Base-by-base conservation (phyloP, 2,329 filamentous ascomycete genomes). In the Diplodia scrobiculata region DNA sequence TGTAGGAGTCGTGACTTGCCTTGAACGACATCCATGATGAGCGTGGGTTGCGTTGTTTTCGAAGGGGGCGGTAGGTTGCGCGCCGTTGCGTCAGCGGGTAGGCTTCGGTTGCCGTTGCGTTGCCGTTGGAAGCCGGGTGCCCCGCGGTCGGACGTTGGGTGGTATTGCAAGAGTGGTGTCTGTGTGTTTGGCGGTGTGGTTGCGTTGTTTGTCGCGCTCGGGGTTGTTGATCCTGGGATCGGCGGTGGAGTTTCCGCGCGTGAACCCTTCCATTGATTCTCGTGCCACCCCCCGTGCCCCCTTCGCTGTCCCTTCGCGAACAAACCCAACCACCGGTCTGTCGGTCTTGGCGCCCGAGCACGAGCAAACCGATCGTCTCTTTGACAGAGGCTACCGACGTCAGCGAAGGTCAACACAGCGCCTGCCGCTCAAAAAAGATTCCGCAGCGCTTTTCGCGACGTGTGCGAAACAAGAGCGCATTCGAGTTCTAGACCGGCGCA, bases 1-100 rank as follows among this genome's bases (percentile, higher is more conserved):
- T 21, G 59, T 51, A 13, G 5, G 17, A 17, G 27, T n/a, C 11
- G 45, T 32, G 25, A 41, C 60, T 47, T 65, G 55, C 67, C 65
- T 65, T 69, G 68, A 32, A 68, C 50, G 60, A 70, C 55, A 52
- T 70, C 68, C 68, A 71, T 70, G 54, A 36, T 25, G 63, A 25
- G n/a, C 19, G 55, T 27, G 11, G 14, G 25, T 11, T 25, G 41
- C 17, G 47, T 32, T 47, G 45, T 32, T 32, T 62, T 62, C 34
- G 29, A 38, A 14, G 27, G 9, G 21, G 38, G 19, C 9, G 36
- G 55, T 13, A 10, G 34, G 34, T 36, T 36, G 55, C 38, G 53
- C 36, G 38, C 38, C 17, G 36, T 45, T 32, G 54, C 38, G 54
- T 47, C 54, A 47, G 54, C 38, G 54, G 36, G 10, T 27, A 21